A percentile compares a stretch with the other conserved stretches of the same genome.
These are phyloP conservation scores for Globisporangium cystogenes DNA, from an alignment of 352 stramenopile genomes.

Conservation along the genomic window DNA sequence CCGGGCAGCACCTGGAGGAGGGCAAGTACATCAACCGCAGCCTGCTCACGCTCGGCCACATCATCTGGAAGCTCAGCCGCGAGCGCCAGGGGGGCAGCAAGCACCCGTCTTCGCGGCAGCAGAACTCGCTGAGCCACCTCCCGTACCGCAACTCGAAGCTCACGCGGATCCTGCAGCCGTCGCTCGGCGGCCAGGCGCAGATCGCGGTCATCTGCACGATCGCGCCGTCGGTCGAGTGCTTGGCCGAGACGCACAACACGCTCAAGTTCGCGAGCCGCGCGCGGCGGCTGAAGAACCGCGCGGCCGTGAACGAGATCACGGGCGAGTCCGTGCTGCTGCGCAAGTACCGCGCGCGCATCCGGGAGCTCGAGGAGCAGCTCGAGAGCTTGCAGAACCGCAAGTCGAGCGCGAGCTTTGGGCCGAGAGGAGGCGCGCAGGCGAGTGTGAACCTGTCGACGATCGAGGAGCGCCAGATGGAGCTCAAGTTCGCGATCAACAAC, in stretches of 20 bases:
- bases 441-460: slow-evolving; percentile 26
- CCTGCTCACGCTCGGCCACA: slow-evolving; percentile 94
- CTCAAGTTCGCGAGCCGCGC: slow-evolving; percentile 91
- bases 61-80: too few species aligned
- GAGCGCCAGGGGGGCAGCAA: too few species aligned
- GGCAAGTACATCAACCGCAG: slow-evolving; percentile 98
- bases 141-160: slow-evolving; percentile 95
- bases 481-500: slow-evolving; percentile 77
- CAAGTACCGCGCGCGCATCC: too few species aligned
- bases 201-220: slow-evolving; percentile 94
- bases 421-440: slow-evolving; percentile 10
- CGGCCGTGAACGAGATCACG: slow-evolving; percentile 85
- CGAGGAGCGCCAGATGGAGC: slow-evolving; percentile 58
- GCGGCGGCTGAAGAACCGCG: slow-evolving; percentile 93
- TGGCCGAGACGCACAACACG: slow-evolving; percentile 93
- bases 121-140: slow-evolving; percentile 87
- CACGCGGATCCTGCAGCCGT: slow-evolving; percentile 91
- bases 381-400: slow-evolving; percentile 52
- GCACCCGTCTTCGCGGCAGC: too few species aligned
- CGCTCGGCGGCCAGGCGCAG: slow-evolving; percentile 94
- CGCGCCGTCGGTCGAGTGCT: slow-evolving; percentile 45
- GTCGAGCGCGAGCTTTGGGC: slow-evolving; percentile 12
- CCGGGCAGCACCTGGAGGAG: slow-evolving; percentile 82
- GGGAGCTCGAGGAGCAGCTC: slow-evolving; percentile 91
- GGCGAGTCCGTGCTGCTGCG: too few species aligned